Evolutionary conservation across 768 basidiomycete species (phyloP), one percentile per base, ranked within the genome.

Genomic region (Gloeostereum incarnatum): DNA sequence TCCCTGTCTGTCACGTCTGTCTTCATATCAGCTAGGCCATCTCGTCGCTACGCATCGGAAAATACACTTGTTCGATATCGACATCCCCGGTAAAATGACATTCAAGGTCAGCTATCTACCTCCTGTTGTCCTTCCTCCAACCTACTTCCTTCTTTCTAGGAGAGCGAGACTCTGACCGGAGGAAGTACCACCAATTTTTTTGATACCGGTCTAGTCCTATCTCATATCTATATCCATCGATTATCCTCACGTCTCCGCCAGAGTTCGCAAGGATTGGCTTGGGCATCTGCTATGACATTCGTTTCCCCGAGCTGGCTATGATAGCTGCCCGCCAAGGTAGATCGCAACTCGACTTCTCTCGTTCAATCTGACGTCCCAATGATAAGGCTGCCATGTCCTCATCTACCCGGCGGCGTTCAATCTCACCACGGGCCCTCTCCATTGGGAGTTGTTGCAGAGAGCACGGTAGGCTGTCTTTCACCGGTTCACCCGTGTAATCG

Each of bases 191-290:
- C 79, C 40, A 92, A 82, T 46, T 80, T 71, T 36, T 90, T 99
- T 52, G 89, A 94, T 46, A 93, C 96, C 3, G 87, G 91, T 87
- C 48, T 17, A 53, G 46, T 19, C 22, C 8, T 16, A 11, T 13
- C 26, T 38, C 14, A 20, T 25, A 24, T 37, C 19, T n/a, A 6
- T n/a, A 34, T 20, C 33, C 19, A 11, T 17, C 33, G 5, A 37
- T 31, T n/a, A n/a, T 19, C 5, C 13, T 26, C 29, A 39, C 32
- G n/a, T 16, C 11, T 41, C 18, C 18, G 18, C 5, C 49, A 92
- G 91, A 84, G n/a, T 97, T 96, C 55, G 96, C 92, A n/a, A 82
- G 90, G 38, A 80, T 99, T 45, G 96, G 94, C 6, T 68, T 98
- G 17, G 94, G 92, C 0, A 91, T 99, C 43, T 99, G 94, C 57